Percentiles rank a stretch among this genome's conserved stretches.
Conservation (phyloP, 2,329 filamentous ascomycete genomes). For the Thermomyces lanuginosus region DNA sequence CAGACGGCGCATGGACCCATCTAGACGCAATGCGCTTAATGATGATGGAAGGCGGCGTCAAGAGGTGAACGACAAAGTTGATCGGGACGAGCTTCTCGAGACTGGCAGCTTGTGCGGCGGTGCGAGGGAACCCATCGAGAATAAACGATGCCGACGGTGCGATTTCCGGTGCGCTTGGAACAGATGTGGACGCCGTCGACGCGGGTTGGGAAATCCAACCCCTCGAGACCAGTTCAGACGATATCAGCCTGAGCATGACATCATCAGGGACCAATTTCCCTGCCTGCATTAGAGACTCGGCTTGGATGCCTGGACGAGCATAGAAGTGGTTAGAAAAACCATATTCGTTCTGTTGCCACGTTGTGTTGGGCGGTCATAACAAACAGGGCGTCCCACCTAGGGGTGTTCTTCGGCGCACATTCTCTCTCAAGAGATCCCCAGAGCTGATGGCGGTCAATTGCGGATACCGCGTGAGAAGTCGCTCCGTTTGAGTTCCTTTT, state of each 20-base stretch:
- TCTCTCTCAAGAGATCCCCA: conserved; percentile 76
- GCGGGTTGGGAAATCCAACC: conserved; percentile 51
- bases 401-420: conserved; percentile 76
- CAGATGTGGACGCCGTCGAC: too few relatives aligned
- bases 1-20: conserved; percentile 85
- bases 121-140: conserved; percentile 90
- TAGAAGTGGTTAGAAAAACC: too few relatives aligned
- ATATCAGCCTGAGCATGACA: conserved; percentile 82
- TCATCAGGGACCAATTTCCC: conserved; percentile 83
- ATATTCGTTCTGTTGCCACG: too few relatives aligned
- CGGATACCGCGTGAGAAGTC: conserved; percentile 70
- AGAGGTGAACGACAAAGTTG: conserved; percentile 76
- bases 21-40: conserved; percentile 77
- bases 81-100: conserved; percentile 78
- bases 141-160: conserved; percentile 75
- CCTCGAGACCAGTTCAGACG: conserved; percentile 67
- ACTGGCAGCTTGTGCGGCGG: conserved; percentile 57
- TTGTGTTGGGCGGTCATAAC: neutral
- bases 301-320: conserved; percentile 92
- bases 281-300: conserved; percentile 71
- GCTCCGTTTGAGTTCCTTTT: conserved; percentile 89
- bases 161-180: conserved; percentile 34
- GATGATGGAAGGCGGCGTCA: conserved; percentile 73
- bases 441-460: conserved; percentile 85
- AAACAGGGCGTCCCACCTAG: conserved; percentile 44